phyloP scores from a whole-genome alignment of 1,284 basidiomycete genomes.

The Chondrostereum purpureum region DNA sequence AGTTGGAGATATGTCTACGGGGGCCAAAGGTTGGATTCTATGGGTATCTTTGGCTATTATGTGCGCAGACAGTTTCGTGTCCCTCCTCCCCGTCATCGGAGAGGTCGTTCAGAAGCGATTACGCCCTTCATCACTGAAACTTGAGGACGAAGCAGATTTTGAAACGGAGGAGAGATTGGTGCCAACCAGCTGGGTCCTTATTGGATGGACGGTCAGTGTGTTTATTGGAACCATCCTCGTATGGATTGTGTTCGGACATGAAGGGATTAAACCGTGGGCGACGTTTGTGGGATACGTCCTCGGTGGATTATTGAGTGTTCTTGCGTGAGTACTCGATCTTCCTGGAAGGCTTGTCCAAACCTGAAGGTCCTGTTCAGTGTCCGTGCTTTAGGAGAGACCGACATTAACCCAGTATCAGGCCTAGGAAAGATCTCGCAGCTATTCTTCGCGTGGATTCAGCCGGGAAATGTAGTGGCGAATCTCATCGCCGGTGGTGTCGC shows the following conservation, averaged over 20 bases:
- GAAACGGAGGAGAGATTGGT: conserved; percentile 82
- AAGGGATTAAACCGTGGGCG: conserved; percentile 93
- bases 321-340: conserved; percentile 55
- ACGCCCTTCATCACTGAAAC: conserved; percentile 15
- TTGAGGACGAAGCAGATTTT: conserved; percentile 56
- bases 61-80: conserved; percentile 86
- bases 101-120: conserved; percentile 44
- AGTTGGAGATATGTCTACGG: conserved; percentile 77
- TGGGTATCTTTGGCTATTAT: conserved; percentile 95
- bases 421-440: conserved; percentile 94
- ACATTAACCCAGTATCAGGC: conserved; percentile 90
- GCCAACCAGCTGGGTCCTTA: conserved; percentile 71
- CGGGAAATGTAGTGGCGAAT: conserved; percentile 91
- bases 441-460: conserved; percentile 90
- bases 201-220: conserved; percentile 62
- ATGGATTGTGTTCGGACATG: conserved; percentile 81
- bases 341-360: conserved; percentile 4
- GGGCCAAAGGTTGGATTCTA: conserved; percentile 88
- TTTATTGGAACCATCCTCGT: conserved; percentile 73
- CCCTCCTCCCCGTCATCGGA: conserved; percentile 66
- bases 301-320: conserved; percentile 78
- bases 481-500: conserved; percentile 95
- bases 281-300: conserved; percentile 80
- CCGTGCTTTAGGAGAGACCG: conserved; percentile 87
- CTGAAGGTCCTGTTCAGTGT: conserved; percentile 60